Percentiles rank a stretch among this genome's conserved stretches.
Evolutionary conservation across 257 asterid species (phyloP).

Genomic region (Scutellaria galericulata): DNA sequence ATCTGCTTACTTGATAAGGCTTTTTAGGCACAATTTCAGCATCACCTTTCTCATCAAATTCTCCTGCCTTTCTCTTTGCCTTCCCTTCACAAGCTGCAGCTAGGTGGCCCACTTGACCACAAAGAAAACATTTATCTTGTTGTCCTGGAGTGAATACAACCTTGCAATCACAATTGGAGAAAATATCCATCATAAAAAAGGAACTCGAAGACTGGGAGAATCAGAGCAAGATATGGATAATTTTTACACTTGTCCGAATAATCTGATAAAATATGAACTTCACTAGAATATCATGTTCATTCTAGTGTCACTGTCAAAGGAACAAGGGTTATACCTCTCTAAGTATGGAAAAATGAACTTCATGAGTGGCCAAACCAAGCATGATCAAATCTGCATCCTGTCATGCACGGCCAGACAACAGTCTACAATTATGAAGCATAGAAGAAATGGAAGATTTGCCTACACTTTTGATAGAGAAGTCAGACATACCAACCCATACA

Average conservation of each 20-base stretch:
- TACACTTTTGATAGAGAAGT: slow-evolving; percentile 15
- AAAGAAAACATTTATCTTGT: slow-evolving; percentile 92
- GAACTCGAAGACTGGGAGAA: slow-evolving; percentile 23
- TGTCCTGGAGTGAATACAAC: slow-evolving; percentile 95
- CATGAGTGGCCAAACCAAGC: slow-evolving; percentile 96
- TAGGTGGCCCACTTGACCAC: slow-evolving; percentile 97
- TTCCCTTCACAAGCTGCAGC: slow-evolving; percentile 94
- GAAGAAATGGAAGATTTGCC: background rate
- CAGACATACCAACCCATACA: slow-evolving; percentile 82
- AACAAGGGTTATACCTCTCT: slow-evolving; percentile 68
- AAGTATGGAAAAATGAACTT: slow-evolving; percentile 89
- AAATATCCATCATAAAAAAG: slow-evolving; percentile 33
- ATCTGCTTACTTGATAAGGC: slow-evolving; percentile 76
- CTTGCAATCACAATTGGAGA: slow-evolving; percentile 47
- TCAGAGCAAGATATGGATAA: slow-evolving; percentile 10
- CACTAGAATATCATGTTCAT: too few species aligned
- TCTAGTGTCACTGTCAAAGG: slow-evolving; percentile 15
- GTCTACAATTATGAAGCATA: background rate
- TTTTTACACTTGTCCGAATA: background rate
- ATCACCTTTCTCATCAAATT: slow-evolving; percentile 93
- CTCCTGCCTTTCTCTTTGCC: slow-evolving; percentile 95
- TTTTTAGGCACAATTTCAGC: slow-evolving; percentile 77
- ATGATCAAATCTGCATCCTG: slow-evolving; percentile 62
- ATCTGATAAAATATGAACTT: background rate
- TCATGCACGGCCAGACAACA: slow-evolving; percentile 22